Evolutionary conservation across 2,329 filamentous ascomycete species (phyloP), one percentile per base, ranked within the genome.

Genomic region (Incumbomyces delicatus): DNA sequence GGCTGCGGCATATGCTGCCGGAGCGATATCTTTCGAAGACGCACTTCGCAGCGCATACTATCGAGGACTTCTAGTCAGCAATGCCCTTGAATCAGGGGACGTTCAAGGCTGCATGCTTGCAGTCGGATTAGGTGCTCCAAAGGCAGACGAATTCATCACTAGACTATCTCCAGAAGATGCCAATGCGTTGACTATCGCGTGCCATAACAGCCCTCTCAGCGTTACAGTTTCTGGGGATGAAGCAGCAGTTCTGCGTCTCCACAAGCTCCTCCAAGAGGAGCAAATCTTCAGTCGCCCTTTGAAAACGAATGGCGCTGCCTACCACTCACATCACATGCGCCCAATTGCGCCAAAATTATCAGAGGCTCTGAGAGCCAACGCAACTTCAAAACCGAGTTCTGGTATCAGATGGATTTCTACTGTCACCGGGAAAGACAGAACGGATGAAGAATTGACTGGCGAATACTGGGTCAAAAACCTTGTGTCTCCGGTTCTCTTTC

Each of bases 171-270:
- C n/a, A n/a, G n/a, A n/a, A n/a, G n/a, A n/a, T n/a, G n/a, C n/a
- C n/a, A n/a, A n/a, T n/a, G n/a, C n/a, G n/a, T n/a, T n/a, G n/a
- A n/a, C n/a, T n/a, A n/a, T n/a, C n/a, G n/a, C n/a, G n/a, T 70
- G 66, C 38, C 53, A 64, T 29, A 71, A 70, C 50, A 63, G 61
- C 1, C 63, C 61, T 0, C 48, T 49, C 2, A 66, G 58, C 30
- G 57, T 67, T 1, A 71, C 67, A 0, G 29, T 69, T 1, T 62
- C 61, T n/a, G 66, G 66, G 0, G 60, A 65, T 20, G 36, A 31
- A 0, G 48, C 52, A 1, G 52, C 56, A 22, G 50, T 68, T 5
- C 53, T 61, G 16, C n/a, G 43, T 13, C 4, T 51, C 14, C 33
- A 50, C 14, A 38, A 33, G 3, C 7, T 41, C 3, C 20, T 49